Evolutionary conservation across 768 basidiomycete species (phyloP).

Genomic region (Pholiota conissans): DNA sequence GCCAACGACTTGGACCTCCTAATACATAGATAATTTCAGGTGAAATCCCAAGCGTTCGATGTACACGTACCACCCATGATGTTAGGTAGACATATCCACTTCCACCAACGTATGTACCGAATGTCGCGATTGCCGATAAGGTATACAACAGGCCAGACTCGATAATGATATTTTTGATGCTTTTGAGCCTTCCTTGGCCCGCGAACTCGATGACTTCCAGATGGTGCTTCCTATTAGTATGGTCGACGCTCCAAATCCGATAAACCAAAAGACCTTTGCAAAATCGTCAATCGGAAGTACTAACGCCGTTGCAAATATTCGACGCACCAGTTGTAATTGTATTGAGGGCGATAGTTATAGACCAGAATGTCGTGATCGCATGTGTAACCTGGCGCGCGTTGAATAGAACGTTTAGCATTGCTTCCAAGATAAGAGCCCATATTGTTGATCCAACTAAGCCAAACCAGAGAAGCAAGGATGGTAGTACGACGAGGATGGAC

Average conservation of each 20-base stretch:
- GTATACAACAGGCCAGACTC: slow-evolving; percentile 31
- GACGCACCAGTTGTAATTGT: slow-evolving; percentile 15
- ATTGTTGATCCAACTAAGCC: slow-evolving; percentile 9
- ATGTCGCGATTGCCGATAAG: slow-evolving; percentile 14
- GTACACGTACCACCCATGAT: slow-evolving; percentile 18
- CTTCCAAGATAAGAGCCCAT: slow-evolving; percentile 4
- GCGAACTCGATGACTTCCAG: neutral
- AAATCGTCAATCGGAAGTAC: neutral
- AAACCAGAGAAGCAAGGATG: slow-evolving; percentile 21
- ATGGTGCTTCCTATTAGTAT: neutral
- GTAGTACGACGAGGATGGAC: slow-evolving; percentile 12
- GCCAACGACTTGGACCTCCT: slow-evolving; percentile 23
- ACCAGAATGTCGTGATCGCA: slow-evolving; percentile 13
- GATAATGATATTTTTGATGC: slow-evolving; percentile 25
- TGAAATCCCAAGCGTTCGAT: neutral
- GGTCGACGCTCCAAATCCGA: slow-evolving; percentile 11
- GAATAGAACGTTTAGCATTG: slow-evolving; percentile 2
- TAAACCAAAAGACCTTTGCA: slow-evolving; percentile 12
- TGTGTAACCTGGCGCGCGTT: slow-evolving; percentile 1
- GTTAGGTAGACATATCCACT: slow-evolving; percentile 23
- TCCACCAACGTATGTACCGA: slow-evolving; percentile 17
- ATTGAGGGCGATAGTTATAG: slow-evolving; percentile 12
- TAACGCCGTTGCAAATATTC: neutral
- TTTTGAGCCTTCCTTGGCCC: neutral
- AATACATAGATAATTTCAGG: neutral